Evolutionary conservation across 1,139 yeast species (phyloP), one percentile per base, ranked within the genome.

Genomic region (Pichia norvegensis): DNA sequence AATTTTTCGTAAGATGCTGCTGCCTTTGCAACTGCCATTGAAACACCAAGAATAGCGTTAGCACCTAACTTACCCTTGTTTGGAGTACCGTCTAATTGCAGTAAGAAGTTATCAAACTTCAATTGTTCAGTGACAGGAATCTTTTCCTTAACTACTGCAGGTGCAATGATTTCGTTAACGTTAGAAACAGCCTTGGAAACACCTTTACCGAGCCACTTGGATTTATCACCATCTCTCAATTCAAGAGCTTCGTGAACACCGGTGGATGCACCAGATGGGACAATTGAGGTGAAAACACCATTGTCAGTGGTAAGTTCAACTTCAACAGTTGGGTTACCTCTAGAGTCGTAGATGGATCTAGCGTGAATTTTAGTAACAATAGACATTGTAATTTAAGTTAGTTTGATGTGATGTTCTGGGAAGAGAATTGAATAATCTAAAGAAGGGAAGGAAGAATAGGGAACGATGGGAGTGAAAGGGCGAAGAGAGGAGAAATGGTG

Each of bases 291-390:
- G 87, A 85, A 86, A 57, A 77, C 67, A 65, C 96, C 96, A 64
- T 81, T 78, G 55, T 74, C 87, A 62, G 96, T 88, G 76, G 82
- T 75, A 60, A 87, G 64, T 64, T 88, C 95, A 59, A 87, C 96
- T 78, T 88, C 96, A 61, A 88, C 96, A 57, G 96, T 88, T 72
- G 97, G 97, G 79, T 88, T 88, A 73, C 95, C 96, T 75, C 97
- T 85, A 60, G 96, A 87, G 74, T 88, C 97, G 81, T 88, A 88
- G 70, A 88, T 94, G 75, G 80, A 81, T 75, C 96, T 85, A 62
- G 96, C 85, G 72, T 75, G 79, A 62, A 86, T 73, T 73, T 87
- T 86, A 54, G 77, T 57, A 33, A 57, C 57, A 33, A 47, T 42
- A 27, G 60, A 55, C 60, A 56, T 56, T 47, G 35, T 31, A 14